Evolutionary conservation across 2,329 filamentous ascomycete genomes (phyloP).

Genomic region (Penicillium hordei): DNA sequence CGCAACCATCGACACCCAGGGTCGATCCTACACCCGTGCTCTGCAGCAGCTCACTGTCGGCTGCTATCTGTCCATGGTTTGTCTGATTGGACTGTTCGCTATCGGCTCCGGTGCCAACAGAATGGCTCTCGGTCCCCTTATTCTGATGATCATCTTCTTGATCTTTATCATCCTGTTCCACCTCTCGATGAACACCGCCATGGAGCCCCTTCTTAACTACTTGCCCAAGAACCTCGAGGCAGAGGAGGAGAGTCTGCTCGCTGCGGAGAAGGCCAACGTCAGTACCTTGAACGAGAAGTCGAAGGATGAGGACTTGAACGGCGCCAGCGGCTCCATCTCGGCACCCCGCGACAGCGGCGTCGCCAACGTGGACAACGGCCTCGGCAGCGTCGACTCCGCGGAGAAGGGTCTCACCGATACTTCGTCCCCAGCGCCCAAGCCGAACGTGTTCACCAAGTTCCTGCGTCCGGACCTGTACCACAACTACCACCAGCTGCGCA

Average conservation of each 20-base stretch:
- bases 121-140: conserved; percentile 64
- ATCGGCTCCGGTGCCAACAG: conserved; percentile 64
- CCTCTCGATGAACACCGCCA: conserved; percentile 66
- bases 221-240: conserved; percentile 72
- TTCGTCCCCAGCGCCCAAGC: conserved; percentile 30
- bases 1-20: conserved; percentile 79
- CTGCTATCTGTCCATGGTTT: conserved; percentile 77
- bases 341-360: conserved; percentile 26
- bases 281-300: not conserved
- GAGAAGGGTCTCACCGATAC: conserved; percentile 37
- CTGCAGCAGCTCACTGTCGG: conserved; percentile 83
- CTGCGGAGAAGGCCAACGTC: conserved; percentile 24
- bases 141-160: conserved; percentile 74
- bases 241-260: conserved; percentile 52
- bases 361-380: conserved; percentile 32
- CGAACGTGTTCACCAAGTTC: conserved; percentile 53
- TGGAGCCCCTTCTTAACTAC: conserved; percentile 73
- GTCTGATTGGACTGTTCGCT: conserved; percentile 80
- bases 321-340: conserved; percentile 10
- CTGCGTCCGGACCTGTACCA: conserved; percentile 75
- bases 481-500: conserved; percentile 69
- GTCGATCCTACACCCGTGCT: conserved; percentile 81
- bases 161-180: conserved; percentile 77
- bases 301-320: not conserved
- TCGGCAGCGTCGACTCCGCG: conserved; percentile 33